Percentiles rank a stretch among this genome's conserved stretches.
phyloP scores from a whole-genome alignment of 2,329 filamentous ascomycete genomes.

The Alternaria infectoria region DNA sequence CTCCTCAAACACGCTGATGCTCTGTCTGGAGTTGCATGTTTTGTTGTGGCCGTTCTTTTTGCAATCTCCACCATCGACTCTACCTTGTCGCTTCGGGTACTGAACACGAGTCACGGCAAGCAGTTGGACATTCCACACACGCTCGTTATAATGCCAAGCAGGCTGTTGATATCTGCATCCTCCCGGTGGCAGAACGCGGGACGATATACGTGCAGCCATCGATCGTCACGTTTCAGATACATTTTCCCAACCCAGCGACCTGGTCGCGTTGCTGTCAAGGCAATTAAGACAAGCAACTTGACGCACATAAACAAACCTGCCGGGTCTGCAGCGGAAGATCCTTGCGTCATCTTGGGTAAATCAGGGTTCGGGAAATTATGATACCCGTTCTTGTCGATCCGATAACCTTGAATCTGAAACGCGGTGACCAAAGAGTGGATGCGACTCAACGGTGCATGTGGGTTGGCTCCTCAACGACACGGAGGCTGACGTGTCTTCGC shows the following conservation, averaged over 20 bases:
- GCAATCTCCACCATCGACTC: neutral
- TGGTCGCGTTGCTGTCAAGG: neutral
- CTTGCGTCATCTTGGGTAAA: neutral
- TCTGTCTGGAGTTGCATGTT: neutral
- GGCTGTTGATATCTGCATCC: neutral
- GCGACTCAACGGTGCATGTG: neutral
- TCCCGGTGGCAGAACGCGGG: neutral
- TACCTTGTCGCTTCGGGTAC: neutral
- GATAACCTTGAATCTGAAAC: constrained; percentile 10
- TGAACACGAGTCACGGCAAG: neutral
- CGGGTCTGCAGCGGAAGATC: neutral
- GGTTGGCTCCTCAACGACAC: neutral
- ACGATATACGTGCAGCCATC: neutral
- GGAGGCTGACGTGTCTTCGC: neutral
- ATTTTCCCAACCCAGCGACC: neutral
- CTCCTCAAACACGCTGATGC: neutral
- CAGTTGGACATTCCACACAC: neutral
- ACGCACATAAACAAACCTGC: neutral
- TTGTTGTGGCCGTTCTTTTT: neutral
- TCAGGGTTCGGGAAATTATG: constrained; percentile 3
- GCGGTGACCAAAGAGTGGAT: neutral
- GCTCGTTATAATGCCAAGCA: neutral
- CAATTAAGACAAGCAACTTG: neutral
- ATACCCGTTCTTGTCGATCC: constrained; percentile 10
- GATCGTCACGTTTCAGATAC: constrained; percentile 10